A percentile compares a stretch with the other conserved stretches of the same genome.
Conservation (phyloP, 2,329 filamentous ascomycete species). For the Epichloe uncinata region DNA sequence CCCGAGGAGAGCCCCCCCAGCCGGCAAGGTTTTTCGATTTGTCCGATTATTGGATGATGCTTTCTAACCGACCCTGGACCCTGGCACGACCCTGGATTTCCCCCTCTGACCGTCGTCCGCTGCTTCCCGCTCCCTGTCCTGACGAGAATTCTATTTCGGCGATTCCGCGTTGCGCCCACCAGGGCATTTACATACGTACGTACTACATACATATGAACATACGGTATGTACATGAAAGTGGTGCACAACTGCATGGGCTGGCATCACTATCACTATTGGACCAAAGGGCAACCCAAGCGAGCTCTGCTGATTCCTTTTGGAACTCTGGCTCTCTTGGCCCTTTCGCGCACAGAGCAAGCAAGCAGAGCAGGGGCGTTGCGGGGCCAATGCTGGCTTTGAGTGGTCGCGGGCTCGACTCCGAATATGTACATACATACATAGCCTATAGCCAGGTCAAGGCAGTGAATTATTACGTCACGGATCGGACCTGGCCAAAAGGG, state of each 20-base stretch:
- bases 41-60: conserved; percentile 23
- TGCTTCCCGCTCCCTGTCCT: background rate
- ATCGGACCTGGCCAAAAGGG: background rate
- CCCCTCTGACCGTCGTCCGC: background rate
- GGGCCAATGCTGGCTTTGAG: background rate
- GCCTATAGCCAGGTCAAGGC: background rate
- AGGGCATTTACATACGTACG: background rate
- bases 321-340: background rate
- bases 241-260: too few species aligned
- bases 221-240: background rate
- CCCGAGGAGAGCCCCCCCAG: background rate
- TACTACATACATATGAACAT: too few species aligned
- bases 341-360: background rate
- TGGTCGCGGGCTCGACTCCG: background rate
- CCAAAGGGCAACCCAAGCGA: background rate
- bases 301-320: background rate
- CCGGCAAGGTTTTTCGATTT: conserved; percentile 16
- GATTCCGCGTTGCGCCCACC: background rate
- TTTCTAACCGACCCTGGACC: conserved; percentile 9
- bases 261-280: background rate
- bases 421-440: background rate
- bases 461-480: background rate
- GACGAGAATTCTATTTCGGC: background rate
- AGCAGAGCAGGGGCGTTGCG: background rate
- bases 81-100: conserved; percentile 17